Evolutionary conservation across 1,139 yeast species (phyloP), one percentile per base, ranked within the genome.

Genomic region (Pichia sp.): DNA sequence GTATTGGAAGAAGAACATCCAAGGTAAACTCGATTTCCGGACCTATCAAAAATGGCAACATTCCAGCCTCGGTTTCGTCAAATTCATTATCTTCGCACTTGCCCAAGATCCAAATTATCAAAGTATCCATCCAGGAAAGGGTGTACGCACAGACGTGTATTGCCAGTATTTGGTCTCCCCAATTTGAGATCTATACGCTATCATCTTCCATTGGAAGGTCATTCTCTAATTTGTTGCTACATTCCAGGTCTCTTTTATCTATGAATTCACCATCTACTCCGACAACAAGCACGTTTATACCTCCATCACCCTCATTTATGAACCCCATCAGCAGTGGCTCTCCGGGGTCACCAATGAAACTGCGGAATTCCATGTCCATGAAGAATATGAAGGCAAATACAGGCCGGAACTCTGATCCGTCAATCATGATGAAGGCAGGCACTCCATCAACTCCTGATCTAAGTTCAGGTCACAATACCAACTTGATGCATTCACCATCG

Each of bases 281-380:
- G 4, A 12, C 22, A 14, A 17, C 11, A 9, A 21, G 6, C 19
- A 14, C 39, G 10, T 39, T 41, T 32, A 19, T 35, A 2, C 39
- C 43, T 17, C 43, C 43, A 15, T 40, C 43, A 11, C 42, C 45
- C 11, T 39, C 45, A 29, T 40, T 40, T 40, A 38, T 15, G 8
- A 29, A 29, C n/a, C 10, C 13, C n/a, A 29, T 16, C 9, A 29
- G 15, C 19, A 21, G 27, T 14, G 29, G 27, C 12, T n/a, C 21
- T 17, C 20, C 38, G 6, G 38, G 44, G 10, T 38, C 44, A 6
- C 44, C 44, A 10, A 33, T 32, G 8, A 35, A 32, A 27, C 15
- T 40, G 8, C 29, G 38, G 15, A 35, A 31, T 19, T 35, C 37
- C 3, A 30, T 24, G 21, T 40, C 44, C 18, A 28, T 38, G 15